phyloP scores from a whole-genome alignment of 371 early-diverging fungal genomes.

The Dinochytrium kinnereticum region DNA sequence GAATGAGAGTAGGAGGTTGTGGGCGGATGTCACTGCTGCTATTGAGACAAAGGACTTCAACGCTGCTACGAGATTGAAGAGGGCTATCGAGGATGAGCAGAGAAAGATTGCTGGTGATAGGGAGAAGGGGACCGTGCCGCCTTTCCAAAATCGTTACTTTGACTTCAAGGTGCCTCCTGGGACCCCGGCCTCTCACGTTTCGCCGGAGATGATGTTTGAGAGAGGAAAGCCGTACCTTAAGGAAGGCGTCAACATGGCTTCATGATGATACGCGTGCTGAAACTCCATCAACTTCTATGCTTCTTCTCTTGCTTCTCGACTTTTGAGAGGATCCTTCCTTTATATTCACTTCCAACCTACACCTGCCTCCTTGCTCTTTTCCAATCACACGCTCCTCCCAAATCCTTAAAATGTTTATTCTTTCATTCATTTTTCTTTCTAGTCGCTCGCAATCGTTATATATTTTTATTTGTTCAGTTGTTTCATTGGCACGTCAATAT shows the following conservation, averaged over 20 bases:
- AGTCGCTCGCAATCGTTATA: too few relatives aligned
- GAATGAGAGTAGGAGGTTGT: constrained; percentile 72
- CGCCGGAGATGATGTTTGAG: constrained; percentile 27
- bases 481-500: too few relatives aligned
- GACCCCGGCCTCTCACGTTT: constrained; percentile 2
- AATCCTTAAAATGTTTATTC: too few relatives aligned
- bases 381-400: too few relatives aligned
- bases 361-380: too few relatives aligned
- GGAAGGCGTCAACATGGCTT: not conserved
- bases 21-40: constrained; percentile 81
- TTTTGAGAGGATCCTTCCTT: too few relatives aligned
- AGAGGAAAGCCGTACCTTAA: constrained; percentile 31
- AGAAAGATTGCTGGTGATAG: constrained; percentile 50
- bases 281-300: not conserved
- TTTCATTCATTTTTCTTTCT: too few relatives aligned
- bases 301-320: not conserved
- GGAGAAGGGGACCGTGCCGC: constrained; percentile 50
- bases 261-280: not conserved
- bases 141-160: constrained; percentile 42
- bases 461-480: too few relatives aligned
- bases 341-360: too few relatives aligned
- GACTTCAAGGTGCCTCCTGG: constrained; percentile 28
- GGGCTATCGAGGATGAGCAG: constrained; percentile 82
- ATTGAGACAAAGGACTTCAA: constrained; percentile 71
- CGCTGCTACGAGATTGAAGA: constrained; percentile 80